A percentile compares a stretch with the other conserved stretches of the same genome.
phyloP scores from a whole-genome alignment of 306 rosid genomes.

The Boehmeria nivea region DNA sequence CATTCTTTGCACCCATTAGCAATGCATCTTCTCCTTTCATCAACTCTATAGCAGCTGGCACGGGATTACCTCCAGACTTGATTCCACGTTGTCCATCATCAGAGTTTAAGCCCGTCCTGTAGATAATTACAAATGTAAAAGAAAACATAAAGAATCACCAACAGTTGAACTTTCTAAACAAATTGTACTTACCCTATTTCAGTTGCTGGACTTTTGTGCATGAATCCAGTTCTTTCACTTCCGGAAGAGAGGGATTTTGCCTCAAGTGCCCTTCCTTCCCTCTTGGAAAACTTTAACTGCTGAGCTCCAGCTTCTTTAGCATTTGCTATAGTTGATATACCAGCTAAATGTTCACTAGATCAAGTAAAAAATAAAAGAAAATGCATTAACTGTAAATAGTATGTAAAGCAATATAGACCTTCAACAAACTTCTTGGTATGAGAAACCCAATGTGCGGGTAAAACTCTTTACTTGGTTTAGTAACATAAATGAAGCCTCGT shows the following conservation, averaged over 20 bases:
- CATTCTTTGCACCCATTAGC: constrained; percentile 33
- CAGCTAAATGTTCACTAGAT: constrained; percentile 38
- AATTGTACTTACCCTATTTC: constrained; percentile 40
- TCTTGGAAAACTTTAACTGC: constrained; percentile 26
- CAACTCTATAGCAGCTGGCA: constrained; percentile 30
- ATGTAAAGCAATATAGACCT: not conserved
- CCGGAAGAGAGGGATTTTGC: constrained; percentile 33
- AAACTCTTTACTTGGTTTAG: not conserved
- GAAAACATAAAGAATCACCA: constrained; percentile 17
- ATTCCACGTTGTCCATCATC: constrained; percentile 36
- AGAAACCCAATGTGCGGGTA: not conserved
- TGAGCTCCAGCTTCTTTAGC: constrained; percentile 30
- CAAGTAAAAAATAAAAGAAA: constrained; percentile 15
- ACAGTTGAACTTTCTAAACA: constrained; percentile 12
- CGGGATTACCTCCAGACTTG: constrained; percentile 25
- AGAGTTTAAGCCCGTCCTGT: constrained; percentile 37
- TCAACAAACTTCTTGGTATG: not conserved
- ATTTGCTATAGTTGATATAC: constrained; percentile 24
- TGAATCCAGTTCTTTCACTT: constrained; percentile 27
- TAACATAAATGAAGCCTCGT: not conserved
- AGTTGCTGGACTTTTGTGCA: constrained; percentile 24
- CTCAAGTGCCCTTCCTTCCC: constrained; percentile 30
- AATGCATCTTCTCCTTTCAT: constrained; percentile 26
- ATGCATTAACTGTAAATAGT: constrained; percentile 5
- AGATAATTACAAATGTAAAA: constrained; percentile 22